Conservation (phyloP, 2,329 filamentous ascomycete species). For the Ophiosphaerella narmari region DNA sequence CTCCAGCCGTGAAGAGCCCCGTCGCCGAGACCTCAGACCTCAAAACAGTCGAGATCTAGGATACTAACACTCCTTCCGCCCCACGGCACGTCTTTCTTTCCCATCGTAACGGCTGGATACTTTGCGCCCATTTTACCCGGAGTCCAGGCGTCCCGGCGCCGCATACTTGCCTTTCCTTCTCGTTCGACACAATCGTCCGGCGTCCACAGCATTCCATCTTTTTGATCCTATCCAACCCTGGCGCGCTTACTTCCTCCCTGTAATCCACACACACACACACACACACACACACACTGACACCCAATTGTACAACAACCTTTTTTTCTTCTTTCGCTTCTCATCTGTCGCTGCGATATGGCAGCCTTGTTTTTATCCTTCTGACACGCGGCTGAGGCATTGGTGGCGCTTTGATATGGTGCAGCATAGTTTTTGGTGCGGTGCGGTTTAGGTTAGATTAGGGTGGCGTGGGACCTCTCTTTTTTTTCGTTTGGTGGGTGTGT, state of each 20-base stretch:
- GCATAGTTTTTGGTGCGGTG: no score
- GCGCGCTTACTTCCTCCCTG: no score
- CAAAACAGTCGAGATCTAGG: conserved; percentile 56
- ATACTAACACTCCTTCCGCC: neutral
- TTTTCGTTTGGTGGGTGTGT: no score
- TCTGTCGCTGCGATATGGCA: neutral
- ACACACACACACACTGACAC: conserved; percentile 2
- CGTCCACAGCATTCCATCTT: conserved; percentile 10
- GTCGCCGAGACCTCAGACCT: conserved; percentile 45
- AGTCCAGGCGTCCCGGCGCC: conserved; percentile 25
- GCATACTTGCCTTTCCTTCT: conserved; percentile 8
- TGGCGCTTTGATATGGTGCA: no score
- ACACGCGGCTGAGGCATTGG: neutral
- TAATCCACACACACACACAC: conserved; percentile 4
- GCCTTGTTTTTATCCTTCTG: neutral
- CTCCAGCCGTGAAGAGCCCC: conserved; percentile 35
- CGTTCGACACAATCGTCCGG: conserved; percentile 19
- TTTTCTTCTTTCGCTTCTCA: conserved; percentile 1
- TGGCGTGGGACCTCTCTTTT: no score
- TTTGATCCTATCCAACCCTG: neutral
- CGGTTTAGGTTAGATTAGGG: no score
- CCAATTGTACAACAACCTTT: conserved; percentile 16
- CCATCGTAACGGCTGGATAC: conserved; percentile 37
- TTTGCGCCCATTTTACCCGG: conserved; percentile 13
- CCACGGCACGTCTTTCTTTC: neutral